Percentiles rank a stretch among this genome's conserved stretches.
These are phyloP conservation scores for Fraxinus floribunda DNA, from an alignment of 305 asterid genomes.

Conservation along the genomic window DNA sequence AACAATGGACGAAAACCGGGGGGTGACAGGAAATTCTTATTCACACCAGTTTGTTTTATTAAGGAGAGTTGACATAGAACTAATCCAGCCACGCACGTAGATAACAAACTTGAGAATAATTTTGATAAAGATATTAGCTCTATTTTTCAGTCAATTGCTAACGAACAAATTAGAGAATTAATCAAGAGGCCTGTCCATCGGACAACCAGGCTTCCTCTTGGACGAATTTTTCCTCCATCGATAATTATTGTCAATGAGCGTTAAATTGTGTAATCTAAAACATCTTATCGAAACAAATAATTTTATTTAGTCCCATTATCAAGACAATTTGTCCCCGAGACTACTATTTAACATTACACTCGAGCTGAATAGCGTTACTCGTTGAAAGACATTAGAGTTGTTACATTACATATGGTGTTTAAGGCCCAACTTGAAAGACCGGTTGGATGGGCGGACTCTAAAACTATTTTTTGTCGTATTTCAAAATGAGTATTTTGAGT, in stretches of 20 bases:
- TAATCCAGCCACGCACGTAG: constrained; percentile 19
- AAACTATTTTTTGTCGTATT: background rate
- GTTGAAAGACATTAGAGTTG: background rate
- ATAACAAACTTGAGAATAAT: constrained; percentile 36
- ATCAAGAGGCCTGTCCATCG: background rate
- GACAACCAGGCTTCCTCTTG: background rate
- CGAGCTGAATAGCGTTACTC: background rate
- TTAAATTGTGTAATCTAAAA: background rate
- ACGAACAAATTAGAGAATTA: constrained; percentile 32
- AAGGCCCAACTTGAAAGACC: background rate
- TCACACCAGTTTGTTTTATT: constrained; percentile 21
- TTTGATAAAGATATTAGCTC: constrained; percentile 15
- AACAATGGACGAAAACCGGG: constrained; percentile 28
- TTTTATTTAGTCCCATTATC: background rate
- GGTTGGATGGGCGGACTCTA: background rate
- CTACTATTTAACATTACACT: background rate
- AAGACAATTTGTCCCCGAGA: background rate
- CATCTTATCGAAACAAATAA: background rate
- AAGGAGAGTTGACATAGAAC: constrained; percentile 27
- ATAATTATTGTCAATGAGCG: background rate
- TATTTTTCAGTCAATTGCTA: constrained; percentile 3
- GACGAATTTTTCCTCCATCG: background rate
- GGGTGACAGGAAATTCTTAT: constrained; percentile 21
- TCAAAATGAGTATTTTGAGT: background rate
- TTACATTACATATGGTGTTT: no score